Conservation (phyloP, 2,329 filamentous ascomycete genomes). For the Biscogniauxia sp. region DNA sequence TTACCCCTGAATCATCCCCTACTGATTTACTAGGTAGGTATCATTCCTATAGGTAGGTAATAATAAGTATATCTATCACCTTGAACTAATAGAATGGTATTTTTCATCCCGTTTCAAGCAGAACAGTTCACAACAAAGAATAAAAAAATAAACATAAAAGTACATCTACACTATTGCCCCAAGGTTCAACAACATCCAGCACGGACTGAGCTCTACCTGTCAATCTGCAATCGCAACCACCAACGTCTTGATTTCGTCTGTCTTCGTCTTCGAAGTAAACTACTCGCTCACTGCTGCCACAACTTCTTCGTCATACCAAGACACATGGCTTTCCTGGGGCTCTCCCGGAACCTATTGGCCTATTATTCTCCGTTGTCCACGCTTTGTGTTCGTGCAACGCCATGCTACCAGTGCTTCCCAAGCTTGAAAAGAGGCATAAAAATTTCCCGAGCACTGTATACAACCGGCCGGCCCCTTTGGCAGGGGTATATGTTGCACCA, state of each 20-base stretch:
- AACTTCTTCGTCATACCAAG: conserved; percentile 25
- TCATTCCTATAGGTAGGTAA: no score
- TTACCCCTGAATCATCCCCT: no score
- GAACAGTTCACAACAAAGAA: background rate
- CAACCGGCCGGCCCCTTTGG: conserved; percentile 30
- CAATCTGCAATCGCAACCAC: conserved; percentile 1
- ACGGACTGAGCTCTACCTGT: background rate
- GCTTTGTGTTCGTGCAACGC: conserved; percentile 29
- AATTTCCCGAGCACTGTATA: conserved; percentile 37
- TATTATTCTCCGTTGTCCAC: conserved; percentile 31
- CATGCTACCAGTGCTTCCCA: conserved; percentile 25
- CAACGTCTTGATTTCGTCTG: background rate
- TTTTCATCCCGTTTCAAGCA: background rate
- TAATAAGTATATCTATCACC: no score
- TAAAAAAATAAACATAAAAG: no score
- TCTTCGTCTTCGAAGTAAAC: conserved; percentile 2
- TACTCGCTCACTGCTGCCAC: conserved; percentile 6
- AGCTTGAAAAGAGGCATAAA: conserved; percentile 29
- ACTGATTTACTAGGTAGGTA: no score
- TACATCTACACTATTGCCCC: no score
- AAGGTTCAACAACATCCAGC: background rate
- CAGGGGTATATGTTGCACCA: conserved; percentile 22
- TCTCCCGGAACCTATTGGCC: conserved; percentile 22
- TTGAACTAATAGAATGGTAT: no score
- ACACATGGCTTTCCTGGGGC: conserved; percentile 30